Base-by-base conservation (phyloP, 2,329 filamentous ascomycete species). In the Colletotrichum musicola region DNA sequence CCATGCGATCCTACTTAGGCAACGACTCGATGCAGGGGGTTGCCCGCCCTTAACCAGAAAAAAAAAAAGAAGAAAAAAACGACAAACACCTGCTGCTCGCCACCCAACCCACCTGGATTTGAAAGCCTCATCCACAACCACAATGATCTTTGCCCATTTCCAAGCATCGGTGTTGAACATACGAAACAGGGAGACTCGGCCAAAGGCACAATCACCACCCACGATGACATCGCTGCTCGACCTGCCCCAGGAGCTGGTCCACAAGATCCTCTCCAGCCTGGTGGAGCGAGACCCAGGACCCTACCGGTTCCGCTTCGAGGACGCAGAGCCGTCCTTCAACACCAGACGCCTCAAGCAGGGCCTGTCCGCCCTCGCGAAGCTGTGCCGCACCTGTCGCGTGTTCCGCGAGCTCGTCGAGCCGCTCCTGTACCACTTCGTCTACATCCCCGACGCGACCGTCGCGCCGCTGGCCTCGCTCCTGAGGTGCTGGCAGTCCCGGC, bases 161-260 rank as follows among this genome's bases (percentile, higher is more conserved):
- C 30, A 35, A 35, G 30, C 30, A 35, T 35, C 30, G 12, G 10
- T 35, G 30, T 10, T 35, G 10, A 35, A 35, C 30, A 10, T 7
- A 35, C 7, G 10, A 10, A 35, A 35, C 30, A 10, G 7, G 10
- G 30, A 35, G 30, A 35, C 30, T 35, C 30, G 10, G 30, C 10
- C 30, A 42, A 42, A n/a, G 40, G 12, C 13, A 3, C 13, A 42
- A 16, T 14, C 13, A 42, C 40, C 40, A 42, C 40, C 40, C 16
- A 38, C n/a, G 9, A 66, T 64, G 64, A 47, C 53, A 12, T 58
- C 60, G 4, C 35, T 68, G 16, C 60, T 58, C 10, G 50, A 40
- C n/a, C 64, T 68, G 6, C 64, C 64, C 9, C 40, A 38, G n/a
- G 64, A 68, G 60, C 44, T 68, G 22, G 53, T 63, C 25, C 18